These are phyloP conservation scores for Xylaria flabelliformis DNA, from an alignment of 495 filamentous ascomycete species.

Conservation along the genomic window DNA sequence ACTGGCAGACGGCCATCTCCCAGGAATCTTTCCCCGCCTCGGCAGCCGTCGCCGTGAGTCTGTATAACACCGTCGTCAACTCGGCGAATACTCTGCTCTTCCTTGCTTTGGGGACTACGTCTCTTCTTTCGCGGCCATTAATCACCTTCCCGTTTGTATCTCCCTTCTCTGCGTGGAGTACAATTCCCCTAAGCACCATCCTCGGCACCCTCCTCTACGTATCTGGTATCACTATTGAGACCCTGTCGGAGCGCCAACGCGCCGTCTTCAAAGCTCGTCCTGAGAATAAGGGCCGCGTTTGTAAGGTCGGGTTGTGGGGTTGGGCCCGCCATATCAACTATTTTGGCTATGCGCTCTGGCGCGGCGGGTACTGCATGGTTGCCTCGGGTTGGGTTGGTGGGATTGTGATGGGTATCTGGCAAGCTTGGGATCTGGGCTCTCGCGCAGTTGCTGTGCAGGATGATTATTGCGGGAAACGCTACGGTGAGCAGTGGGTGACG, in stretches of 20 bases:
- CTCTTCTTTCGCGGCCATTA: slow-evolving; percentile 34
- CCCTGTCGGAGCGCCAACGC: slow-evolving; percentile 59
- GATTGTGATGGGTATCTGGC: slow-evolving; percentile 43
- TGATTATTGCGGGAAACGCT: slow-evolving; percentile 55
- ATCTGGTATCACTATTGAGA: slow-evolving; percentile 56
- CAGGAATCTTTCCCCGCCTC: slow-evolving; percentile 51
- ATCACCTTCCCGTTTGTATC: slow-evolving; percentile 25
- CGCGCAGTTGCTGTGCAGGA: slow-evolving; percentile 57
- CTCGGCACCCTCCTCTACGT: slow-evolving; percentile 53
- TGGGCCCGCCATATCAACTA: slow-evolving; percentile 67
- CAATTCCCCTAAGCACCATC: slow-evolving; percentile 42
- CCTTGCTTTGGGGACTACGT: slow-evolving; percentile 47
- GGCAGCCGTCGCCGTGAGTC: slow-evolving; percentile 43
- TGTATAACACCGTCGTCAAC: slow-evolving; percentile 58
- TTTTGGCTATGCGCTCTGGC: slow-evolving; percentile 62
- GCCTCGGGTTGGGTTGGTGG: slow-evolving; percentile 55
- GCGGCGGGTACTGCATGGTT: slow-evolving; percentile 57
- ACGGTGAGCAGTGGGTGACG: slow-evolving; percentile 51
- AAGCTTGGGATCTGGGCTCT: slow-evolving; percentile 52
- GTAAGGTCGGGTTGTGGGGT: slow-evolving; percentile 57
- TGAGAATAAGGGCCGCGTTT: slow-evolving; percentile 61
- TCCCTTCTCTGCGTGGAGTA: neutral
- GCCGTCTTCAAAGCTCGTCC: slow-evolving; percentile 58
- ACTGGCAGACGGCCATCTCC: slow-evolving; percentile 47
- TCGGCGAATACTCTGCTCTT: slow-evolving; percentile 54